Evolutionary conservation across 306 rosid genomes (phyloP).

Genomic region (Malus asiatica): DNA sequence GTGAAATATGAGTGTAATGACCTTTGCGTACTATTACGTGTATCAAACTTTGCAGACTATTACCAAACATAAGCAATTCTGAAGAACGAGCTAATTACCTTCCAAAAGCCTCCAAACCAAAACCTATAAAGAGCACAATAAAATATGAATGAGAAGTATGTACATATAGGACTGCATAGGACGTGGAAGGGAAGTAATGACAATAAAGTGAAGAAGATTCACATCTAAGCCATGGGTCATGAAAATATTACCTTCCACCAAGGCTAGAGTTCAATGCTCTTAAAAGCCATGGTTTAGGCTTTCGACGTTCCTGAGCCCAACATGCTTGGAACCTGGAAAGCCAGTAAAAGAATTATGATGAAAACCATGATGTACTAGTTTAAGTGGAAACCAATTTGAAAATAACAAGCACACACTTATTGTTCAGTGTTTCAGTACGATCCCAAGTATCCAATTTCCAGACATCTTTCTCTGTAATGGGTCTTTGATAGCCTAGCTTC

Average conservation of each 20-base stretch:
- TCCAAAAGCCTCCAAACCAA: constrained; percentile 96
- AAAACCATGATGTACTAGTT: constrained; percentile 3
- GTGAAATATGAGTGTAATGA: background rate
- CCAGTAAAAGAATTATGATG: constrained; percentile 12
- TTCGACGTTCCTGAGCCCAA: constrained; percentile 72
- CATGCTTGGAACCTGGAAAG: constrained; percentile 61
- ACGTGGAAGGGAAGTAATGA: background rate
- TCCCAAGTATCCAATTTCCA: constrained; percentile 96
- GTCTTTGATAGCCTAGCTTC: constrained; percentile 75
- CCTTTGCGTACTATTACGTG: background rate
- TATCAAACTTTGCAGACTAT: background rate
- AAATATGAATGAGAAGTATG: constrained; percentile 15
- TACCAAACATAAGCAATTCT: background rate
- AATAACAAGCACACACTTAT: constrained; percentile 33
- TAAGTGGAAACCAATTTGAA: constrained; percentile 7
- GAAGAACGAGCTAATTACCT: constrained; percentile 39
- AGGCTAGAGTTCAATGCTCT: constrained; percentile 78
- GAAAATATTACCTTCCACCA: constrained; percentile 64
- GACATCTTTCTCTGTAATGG: constrained; percentile 78
- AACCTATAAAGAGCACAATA: constrained; percentile 46
- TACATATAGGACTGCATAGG: constrained; percentile 7
- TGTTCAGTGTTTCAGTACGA: constrained; percentile 64
- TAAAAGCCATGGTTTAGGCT: constrained; percentile 86
- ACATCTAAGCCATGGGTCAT: constrained; percentile 11
- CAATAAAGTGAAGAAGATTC: background rate